phyloP scores from a whole-genome alignment of 306 rosid genomes.

The Cucurbita maxima region DNA sequence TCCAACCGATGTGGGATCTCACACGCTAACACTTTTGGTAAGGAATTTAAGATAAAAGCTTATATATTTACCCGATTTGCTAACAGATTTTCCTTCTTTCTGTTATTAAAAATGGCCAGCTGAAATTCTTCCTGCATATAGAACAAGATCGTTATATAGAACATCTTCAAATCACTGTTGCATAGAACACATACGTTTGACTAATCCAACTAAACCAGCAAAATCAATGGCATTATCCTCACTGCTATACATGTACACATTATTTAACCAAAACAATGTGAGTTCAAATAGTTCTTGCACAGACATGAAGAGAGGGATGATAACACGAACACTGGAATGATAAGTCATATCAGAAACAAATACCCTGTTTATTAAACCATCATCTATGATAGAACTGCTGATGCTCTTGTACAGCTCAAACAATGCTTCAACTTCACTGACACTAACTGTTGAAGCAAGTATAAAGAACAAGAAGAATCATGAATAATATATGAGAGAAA shows the following conservation, averaged over 20 bases:
- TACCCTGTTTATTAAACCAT: constrained; percentile 90
- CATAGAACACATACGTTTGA: background rate
- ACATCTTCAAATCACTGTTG: background rate
- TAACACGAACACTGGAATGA: background rate
- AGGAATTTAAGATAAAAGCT: background rate
- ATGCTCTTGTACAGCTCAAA: constrained; percentile 84
- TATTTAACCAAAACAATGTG: background rate
- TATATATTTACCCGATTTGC: constrained; percentile 54
- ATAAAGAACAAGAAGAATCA: background rate
- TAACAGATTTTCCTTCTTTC: constrained; percentile 58
- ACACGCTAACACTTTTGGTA: background rate
- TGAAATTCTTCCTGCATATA: constrained; percentile 84
- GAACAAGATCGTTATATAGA: background rate
- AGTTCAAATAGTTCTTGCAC: background rate
- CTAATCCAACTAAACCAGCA: background rate
- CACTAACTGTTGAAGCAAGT: constrained; percentile 42
- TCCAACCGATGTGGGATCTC: too few species aligned
- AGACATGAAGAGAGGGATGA: background rate
- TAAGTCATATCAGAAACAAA: background rate
- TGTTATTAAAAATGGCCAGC: constrained; percentile 71
- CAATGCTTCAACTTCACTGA: constrained; percentile 88
- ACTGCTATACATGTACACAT: background rate
- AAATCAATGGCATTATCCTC: background rate
- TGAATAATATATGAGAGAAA: background rate
- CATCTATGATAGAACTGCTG: constrained; percentile 69